Percentiles rank a stretch among this genome's conserved stretches.
Conservation (phyloP, 2,329 filamentous ascomycete species). For the Fonsecaea multimorphosa region DNA sequence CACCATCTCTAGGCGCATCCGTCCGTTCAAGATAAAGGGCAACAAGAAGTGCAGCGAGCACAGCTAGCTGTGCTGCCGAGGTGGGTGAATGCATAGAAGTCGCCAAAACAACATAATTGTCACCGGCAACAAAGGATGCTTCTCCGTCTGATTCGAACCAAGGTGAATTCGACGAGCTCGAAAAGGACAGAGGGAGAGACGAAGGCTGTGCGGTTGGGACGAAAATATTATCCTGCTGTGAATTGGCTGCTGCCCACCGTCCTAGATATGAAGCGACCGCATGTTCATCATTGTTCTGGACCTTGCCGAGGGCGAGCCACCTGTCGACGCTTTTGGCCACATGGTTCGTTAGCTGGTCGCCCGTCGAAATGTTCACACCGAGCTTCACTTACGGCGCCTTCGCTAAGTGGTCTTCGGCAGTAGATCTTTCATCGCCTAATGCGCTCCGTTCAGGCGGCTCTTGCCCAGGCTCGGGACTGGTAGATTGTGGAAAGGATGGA, state of each 20-base stretch:
- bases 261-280: too few relatives aligned
- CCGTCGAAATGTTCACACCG: background rate
- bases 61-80: background rate
- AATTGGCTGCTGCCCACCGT: background rate
- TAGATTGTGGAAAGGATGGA: background rate
- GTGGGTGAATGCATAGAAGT: background rate
- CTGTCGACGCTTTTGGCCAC: background rate
- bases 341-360: background rate
- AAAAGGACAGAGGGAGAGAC: background rate
- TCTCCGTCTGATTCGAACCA: constrained; percentile 18
- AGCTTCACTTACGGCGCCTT: background rate
- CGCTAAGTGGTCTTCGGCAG: background rate
- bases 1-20: constrained; percentile 3
- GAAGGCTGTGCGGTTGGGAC: background rate
- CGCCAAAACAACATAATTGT: background rate
- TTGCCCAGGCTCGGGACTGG: background rate
- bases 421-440: background rate
- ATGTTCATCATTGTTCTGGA: background rate
- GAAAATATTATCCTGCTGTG: background rate
- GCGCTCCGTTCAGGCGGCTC: background rate
- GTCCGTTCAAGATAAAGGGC: background rate
- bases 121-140: constrained; percentile 14
- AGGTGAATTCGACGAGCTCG: background rate
- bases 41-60: background rate
- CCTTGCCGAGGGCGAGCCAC: constrained; percentile 9